phyloP scores from a whole-genome alignment of 805 yeast genomes.

The Starmera pachycereana region DNA sequence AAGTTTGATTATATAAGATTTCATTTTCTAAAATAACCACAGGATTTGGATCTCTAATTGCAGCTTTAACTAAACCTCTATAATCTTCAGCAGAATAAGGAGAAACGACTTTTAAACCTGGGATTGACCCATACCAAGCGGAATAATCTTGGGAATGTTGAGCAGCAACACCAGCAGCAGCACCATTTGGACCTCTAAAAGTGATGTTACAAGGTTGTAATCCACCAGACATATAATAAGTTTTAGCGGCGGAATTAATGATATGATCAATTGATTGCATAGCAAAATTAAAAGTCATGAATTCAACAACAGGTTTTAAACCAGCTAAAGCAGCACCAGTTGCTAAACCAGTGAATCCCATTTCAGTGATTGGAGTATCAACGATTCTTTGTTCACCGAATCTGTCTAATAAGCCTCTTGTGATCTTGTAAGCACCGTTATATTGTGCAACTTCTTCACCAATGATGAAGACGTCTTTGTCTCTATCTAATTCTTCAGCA shows the following conservation, averaged over 20 bases:
- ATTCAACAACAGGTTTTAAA: slow-evolving; percentile 92
- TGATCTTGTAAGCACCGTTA: slow-evolving; percentile 97
- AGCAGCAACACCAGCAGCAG: slow-evolving; percentile 99
- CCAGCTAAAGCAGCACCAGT: slow-evolving; percentile 97
- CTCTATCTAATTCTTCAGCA: slow-evolving; percentile 96
- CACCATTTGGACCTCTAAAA: slow-evolving; percentile 99
- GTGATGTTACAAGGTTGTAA: slow-evolving; percentile 94
- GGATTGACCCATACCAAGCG: slow-evolving; percentile 97
- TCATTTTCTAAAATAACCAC: slow-evolving; percentile 95
- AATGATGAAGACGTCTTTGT: slow-evolving; percentile 86
- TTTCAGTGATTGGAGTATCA: slow-evolving; percentile 98
- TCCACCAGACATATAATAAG: slow-evolving; percentile 99
- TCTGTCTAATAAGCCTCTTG: slow-evolving; percentile 90
- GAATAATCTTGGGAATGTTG: slow-evolving; percentile 98
- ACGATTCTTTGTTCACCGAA: slow-evolving; percentile 90
- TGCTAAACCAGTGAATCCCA: slow-evolving; percentile 95
- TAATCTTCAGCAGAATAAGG: slow-evolving; percentile 95
- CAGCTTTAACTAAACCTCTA: slow-evolving; percentile 91
- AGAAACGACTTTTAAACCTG: slow-evolving; percentile 93
- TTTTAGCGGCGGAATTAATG: slow-evolving; percentile 97
- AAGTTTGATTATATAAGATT: slow-evolving; percentile 84
- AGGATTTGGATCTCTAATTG: slow-evolving; percentile 98
- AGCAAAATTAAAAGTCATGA: slow-evolving; percentile 98
- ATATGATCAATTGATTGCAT: slow-evolving; percentile 99
- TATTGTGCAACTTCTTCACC: slow-evolving; percentile 99